Base-by-base conservation (phyloP, 2,329 filamentous ascomycete species). In the Aspergillus floridensis region DNA sequence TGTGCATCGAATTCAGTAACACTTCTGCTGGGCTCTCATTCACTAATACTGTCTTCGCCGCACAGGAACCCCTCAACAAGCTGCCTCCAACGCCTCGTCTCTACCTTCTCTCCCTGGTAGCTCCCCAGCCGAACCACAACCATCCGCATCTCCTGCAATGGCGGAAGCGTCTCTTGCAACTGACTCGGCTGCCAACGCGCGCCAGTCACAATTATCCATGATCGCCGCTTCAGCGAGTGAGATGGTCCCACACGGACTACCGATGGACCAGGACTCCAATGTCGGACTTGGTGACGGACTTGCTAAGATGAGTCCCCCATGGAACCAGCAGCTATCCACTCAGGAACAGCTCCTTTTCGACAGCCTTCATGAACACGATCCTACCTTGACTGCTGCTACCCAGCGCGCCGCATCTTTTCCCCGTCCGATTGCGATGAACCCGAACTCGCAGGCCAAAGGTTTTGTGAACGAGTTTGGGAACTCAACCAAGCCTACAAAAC, bases 141-240 rank as follows among this genome's bases (percentile, higher is more conserved):
- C 67, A n/a, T 75, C 74, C 41, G 69, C 70, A 54, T 77, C 74
- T 14, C 74, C 75, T 48, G 66, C 66, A 8, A 64, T 75, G 57
- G 67, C 66, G 14, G 70, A 76, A 57, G 58, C 66, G 38, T 72
- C 73, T 16, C 62, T 76, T 64, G 71, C 72, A 2, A 67, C 72
- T 21, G 76, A 78, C 22, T 68, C 74, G 21, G 62, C 69, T 26
- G 67, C 71, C 35, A 75, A 75, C 62, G 72, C 69, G 49, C 75
- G 75, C 32, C 75, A 77, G 60, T 76, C 77, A 35, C 76, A 78
- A 57, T 69, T 80, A 49, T 79, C 77, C 24, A 70, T 79, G 67
- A 80, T 80, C 49, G 78, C 78, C 8, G 78, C 78, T 11, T 79
- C 77, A 38, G 78, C 78, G 32, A 79, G 72, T 60, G 77, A 79